Evolutionary conservation across 768 basidiomycete species (phyloP), one percentile per base, ranked within the genome.

Genomic region (Podaxis rugospora): DNA sequence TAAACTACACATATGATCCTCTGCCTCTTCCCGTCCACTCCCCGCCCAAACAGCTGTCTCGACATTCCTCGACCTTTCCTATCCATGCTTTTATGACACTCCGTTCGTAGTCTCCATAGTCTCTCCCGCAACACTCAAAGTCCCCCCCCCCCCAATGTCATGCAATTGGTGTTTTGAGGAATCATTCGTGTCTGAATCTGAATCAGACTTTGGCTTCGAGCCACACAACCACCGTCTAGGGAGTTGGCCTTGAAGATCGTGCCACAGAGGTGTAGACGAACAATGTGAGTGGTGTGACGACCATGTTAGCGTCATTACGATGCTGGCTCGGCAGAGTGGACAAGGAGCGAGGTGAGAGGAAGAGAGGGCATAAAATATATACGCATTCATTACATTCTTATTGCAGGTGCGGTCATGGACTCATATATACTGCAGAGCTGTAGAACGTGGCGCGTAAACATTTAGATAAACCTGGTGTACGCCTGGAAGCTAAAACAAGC

Each of bases 51-150:
- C 80, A 23, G 66, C 76, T 5, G 70, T 73, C n/a, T 78, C 81
- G 1, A 64, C 85, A 71, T 28, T 93, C 47, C 80, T 92, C 7
- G 82, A 83, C 0, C 69, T 76, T 28, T 81, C 90, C 3, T 90
- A 93, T 2, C 77, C 82, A 0, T 83, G 94, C 7, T 96, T 94
- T 71, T 69, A 78, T 4, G 69, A 76, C 1, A 74, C 94, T 1
- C 88, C 91, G 1, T 67, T 83, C 0, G 94, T 93, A 0, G 76
- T 85, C 0, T 81, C 86, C 28, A 76, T 98, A 70, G 87, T 98
- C 14, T 92, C 89, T 0, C 87, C 86, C 0, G 77, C 82, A 0
- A 79, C 86, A 3, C 92, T 86, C 70, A 84, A 82, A n/a, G n/a
- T n/a, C n/a, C n/a, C n/a, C n/a, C n/a, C n/a, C 89, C 13, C 81